Base-by-base conservation (phyloP, 805 yeast genomes). In the Wickerhamiella qilinensis region DNA sequence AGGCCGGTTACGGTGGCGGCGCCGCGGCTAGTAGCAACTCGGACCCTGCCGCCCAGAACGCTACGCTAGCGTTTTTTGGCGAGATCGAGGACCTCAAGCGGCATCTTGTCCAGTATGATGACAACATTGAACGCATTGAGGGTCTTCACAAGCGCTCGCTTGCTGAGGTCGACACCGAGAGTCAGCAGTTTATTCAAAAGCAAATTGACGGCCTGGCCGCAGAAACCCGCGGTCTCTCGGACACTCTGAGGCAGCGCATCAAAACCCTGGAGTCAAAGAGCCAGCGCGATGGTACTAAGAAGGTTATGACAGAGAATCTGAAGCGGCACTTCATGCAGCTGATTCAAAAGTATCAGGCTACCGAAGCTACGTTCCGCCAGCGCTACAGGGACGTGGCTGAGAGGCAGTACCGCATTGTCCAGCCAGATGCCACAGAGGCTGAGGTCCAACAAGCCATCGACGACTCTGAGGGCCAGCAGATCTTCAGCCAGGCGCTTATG, bases 271-370 rank as follows among this genome's bases (percentile, higher is more conserved):
- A 83, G 60, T 69, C 75, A 45, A 54, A 52, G 43, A 46, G 55
- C 30, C 52, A 48, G 48, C 46, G 51, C 25, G 94, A 85, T 63
- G 63, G 73, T 34, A 81, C 91, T 52, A 84, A 83, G 60, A 74
- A 75, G 54, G 82, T 81, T 44, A 97, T 91, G 65, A 93, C 93
- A 33, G 94, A 86, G 57, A 79, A 79, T 54, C 70, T 79, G 40
- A 80, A 93, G 66, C 76, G 75, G 53, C 75, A 79, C 55, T 91
- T 91, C 57, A 73, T 86, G 69, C 73, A 75, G 46, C 70, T 79
- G 42, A 88, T 91, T 55, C 91, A 84, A 59, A 84, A 75, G 55
- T 84, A 82, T 64, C 75, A 93, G 59, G 69, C 75, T 52, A 73
- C 82, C 46, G 97, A 91, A 61, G 84, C 83, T 44, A 73, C 78